Base-by-base conservation (phyloP, 768 basidiomycete genomes). In the Coprinellus micaceus region DNA sequence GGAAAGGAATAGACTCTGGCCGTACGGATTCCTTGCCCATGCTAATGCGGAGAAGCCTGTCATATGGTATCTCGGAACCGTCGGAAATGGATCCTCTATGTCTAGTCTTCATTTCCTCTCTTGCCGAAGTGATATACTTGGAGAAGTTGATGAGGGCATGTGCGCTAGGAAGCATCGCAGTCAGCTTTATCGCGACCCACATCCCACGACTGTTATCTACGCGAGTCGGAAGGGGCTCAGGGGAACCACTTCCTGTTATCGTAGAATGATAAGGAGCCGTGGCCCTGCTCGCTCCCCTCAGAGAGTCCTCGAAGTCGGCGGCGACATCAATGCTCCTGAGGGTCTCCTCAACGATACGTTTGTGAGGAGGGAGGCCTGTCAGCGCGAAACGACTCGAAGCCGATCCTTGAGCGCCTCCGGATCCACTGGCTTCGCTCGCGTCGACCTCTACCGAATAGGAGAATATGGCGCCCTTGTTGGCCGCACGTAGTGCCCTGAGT, bases 171-270 rank as follows among this genome's bases (percentile, higher is more conserved):
- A 91, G 65, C 33, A 94, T 74, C 0, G 89, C 89, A 2, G 85
- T 87, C 85, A 95, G 74, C 70, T 96, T 96, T 22, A 96, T 70
- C 0, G 94, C 91, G 21, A 96, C 86, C 84, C 90, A 92, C 0
- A 89, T 91, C 59, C 82, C 76, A 22, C 87, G 73, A 5, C 79
- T 80, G 4, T 57, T 40, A 22, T n/a, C 40, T 43, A 50, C 40
- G 44, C 44, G 22, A 17, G 29, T n/a, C 17, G 19, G 21, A n/a
- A 19, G 37, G n/a, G 37, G 37, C 37, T 39, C 15, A 22, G 24
- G 15, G 13, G n/a, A 9, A 33, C 17, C 30, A 24, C 26, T 36
- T 36, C 49, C 49, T 19, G 29, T 36, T 21, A 33, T 51, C 33
- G 33, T n/a, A 33, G 33, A 33, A 21, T 51, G 49, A 51, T 51